A percentile compares a stretch with the other conserved stretches of the same genome.
Conservation (phyloP, 2,329 filamentous ascomycete species). For the Colletotrichum cereale region DNA sequence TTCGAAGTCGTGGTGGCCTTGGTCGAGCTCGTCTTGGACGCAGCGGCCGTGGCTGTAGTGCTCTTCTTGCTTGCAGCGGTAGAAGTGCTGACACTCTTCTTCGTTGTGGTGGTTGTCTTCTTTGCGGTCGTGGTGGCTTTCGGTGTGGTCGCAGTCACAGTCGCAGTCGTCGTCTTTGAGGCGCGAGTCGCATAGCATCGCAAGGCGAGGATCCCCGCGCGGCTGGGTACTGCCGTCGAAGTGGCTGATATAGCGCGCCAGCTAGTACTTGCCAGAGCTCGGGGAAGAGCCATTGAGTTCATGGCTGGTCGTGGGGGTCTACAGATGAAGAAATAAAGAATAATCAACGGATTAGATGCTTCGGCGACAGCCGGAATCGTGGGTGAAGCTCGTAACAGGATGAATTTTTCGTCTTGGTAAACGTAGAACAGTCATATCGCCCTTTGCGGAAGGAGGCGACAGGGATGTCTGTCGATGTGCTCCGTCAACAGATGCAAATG, state of each 20-base stretch:
- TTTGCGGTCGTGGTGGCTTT: conserved; percentile 7
- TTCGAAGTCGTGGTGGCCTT: conserved; percentile 3
- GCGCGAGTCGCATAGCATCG: conserved; percentile 38
- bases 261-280: conserved; percentile 20
- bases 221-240: neutral
- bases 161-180: conserved; percentile 10
- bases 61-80: conserved; percentile 24
- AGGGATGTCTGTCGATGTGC: conserved; percentile 23
- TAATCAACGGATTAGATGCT: neutral
- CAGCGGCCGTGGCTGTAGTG: neutral
- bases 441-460: conserved; percentile 4
- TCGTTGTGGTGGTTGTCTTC: conserved; percentile 25
- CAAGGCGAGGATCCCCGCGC: conserved; percentile 15
- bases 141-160: conserved; percentile 8
- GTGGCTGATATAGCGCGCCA: conserved; percentile 16
- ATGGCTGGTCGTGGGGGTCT: neutral
- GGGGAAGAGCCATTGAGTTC: conserved; percentile 27
- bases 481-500: conserved; percentile 25
- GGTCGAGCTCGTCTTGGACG: conserved; percentile 5
- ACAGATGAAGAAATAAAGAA: neutral
- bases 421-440: conserved; percentile 18
- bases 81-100: conserved; percentile 35
- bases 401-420: neutral
- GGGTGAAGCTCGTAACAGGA: neutral
- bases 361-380: neutral